These are phyloP conservation scores for Cenchrus fungigraminus DNA, from an alignment of 176 grass and related monocot genomes.

Conservation along the genomic window DNA sequence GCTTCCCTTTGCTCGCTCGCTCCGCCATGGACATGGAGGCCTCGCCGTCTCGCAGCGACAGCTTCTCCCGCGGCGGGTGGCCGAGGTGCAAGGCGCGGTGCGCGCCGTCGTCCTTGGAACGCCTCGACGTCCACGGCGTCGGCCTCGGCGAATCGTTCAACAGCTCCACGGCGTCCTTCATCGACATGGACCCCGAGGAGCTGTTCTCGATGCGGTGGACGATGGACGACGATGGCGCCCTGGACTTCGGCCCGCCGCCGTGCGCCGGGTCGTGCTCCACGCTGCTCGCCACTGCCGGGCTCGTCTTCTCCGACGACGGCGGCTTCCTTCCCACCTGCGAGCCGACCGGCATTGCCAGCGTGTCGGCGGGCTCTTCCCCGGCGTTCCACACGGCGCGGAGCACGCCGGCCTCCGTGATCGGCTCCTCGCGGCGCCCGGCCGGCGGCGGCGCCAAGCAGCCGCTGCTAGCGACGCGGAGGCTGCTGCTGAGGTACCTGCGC, in stretches of 20 bases:
- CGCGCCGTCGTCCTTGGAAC: constrained; percentile 22
- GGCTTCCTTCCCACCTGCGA: constrained; percentile 28
- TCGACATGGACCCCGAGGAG: constrained; percentile 76
- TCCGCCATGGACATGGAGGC: constrained; percentile 62
- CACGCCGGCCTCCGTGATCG: constrained; percentile 55
- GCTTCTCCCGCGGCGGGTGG: constrained; percentile 63
- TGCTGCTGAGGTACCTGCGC: constrained; percentile 71
- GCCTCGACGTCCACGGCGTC: background rate
- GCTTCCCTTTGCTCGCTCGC: background rate
- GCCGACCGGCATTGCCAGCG: background rate
- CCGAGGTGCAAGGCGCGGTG: constrained; percentile 31
- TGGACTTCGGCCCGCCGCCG: constrained; percentile 42
- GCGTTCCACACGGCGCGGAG: constrained; percentile 78
- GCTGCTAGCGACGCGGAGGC: constrained; percentile 66
- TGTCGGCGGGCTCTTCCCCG: constrained; percentile 59
- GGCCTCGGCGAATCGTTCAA: constrained; percentile 51
- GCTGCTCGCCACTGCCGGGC: constrained; percentile 39
- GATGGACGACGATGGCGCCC: background rate
- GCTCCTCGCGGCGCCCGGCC: constrained; percentile 9
- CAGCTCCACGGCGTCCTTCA: constrained; percentile 62
- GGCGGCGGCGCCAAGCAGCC: constrained; percentile 32
- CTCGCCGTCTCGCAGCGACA: constrained; percentile 57
- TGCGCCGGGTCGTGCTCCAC: constrained; percentile 26
- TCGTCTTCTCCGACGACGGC: constrained; percentile 39
- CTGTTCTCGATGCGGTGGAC: constrained; percentile 89